Base-by-base conservation (phyloP, 2,329 filamentous ascomycete genomes). In the Chaetomium olivaceum region DNA sequence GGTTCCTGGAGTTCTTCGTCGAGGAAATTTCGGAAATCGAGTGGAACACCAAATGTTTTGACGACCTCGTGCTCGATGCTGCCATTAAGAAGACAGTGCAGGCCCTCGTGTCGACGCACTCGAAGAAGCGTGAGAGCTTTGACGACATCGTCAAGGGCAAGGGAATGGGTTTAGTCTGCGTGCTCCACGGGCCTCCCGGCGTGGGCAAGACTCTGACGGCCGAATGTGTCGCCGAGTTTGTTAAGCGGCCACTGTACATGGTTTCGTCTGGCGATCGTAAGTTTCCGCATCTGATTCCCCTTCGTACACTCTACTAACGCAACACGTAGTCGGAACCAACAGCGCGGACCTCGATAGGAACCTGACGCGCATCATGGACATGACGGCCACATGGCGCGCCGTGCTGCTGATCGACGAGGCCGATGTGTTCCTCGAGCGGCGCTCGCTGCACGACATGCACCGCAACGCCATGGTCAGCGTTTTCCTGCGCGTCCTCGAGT, bases 351-450 rank as follows among this genome's bases (percentile, higher is more conserved):
- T 70, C 12, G 69, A 71, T 63, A 58, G 58, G 23, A 62, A 63
- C 21, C 63, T 71, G 9, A 65, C 63, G 9, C 56, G 63, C 31
- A 71, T 72, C 61, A 67, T 72, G 65, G 67, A 71, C 52, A 66
- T 71, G 68, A 62, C 68, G 1, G 62, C 68, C 19, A 71, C 64
- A 0, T 72, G 71, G 71, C 72, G 73, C 43, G 76, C 74, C 25
- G 74, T 79, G 2, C 65, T 79, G 7, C 70, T 79, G 0, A 71
- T 79, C 9, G 78, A 80, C 64, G 78, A 79, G 63, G 77, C 77
- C 2, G 78, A 79, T 61, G 74, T 79, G 0, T 79, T 79, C 65
- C 71, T 80, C 19, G 73, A 76, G 60, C 70, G 74, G 36, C 67
- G 78, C 27, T 73, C 72, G 1, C 66, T 73, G 16, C 67, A 71